Evolutionary conservation across 768 basidiomycete species (phyloP).

Genomic region (Fomitopsis pulvina): DNA sequence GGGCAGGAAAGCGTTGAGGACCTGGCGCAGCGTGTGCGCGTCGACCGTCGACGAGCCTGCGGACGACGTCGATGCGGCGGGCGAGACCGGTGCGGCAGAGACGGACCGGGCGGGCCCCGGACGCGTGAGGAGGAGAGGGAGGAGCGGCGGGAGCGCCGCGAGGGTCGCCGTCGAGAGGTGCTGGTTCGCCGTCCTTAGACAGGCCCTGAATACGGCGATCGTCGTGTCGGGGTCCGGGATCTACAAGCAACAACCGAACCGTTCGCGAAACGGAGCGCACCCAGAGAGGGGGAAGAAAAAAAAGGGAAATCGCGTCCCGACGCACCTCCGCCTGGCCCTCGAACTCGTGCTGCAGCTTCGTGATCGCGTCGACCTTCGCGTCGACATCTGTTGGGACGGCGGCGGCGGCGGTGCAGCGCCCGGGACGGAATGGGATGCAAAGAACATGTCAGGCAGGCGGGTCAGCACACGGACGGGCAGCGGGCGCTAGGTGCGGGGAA

Average conservation of each 20-base stretch:
- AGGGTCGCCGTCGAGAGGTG: conserved; percentile 76
- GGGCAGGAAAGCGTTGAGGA: conserved; percentile 63
- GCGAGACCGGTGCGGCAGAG: conserved; percentile 25
- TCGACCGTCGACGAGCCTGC: conserved; percentile 42
- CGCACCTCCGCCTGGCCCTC: conserved; percentile 64
- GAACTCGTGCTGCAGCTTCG: conserved; percentile 71
- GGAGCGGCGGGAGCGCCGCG: conserved; percentile 56
- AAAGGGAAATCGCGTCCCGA: not conserved
- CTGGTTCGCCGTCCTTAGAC: conserved; percentile 75
- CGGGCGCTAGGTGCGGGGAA: not conserved
- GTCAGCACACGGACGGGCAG: not conserved
- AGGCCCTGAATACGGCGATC: conserved; percentile 63
- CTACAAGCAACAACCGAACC: conserved; percentile 35
- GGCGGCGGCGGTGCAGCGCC: too few species aligned
- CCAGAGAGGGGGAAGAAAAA: too few species aligned
- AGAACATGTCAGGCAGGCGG: too few species aligned
- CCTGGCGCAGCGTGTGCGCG: conserved; percentile 55
- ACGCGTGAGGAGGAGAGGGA: conserved; percentile 51
- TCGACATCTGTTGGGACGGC: conserved; percentile 86
- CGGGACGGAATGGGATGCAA: too few species aligned
- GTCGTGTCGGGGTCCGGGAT: conserved; percentile 63
- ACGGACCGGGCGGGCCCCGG: conserved; percentile 13
- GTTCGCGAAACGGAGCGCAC: too few species aligned
- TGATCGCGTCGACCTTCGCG: conserved; percentile 71
- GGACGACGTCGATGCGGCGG: conserved; percentile 42